phyloP scores from a whole-genome alignment of 2,329 filamentous ascomycete genomes.

The Purpureocillium lavendulum region DNA sequence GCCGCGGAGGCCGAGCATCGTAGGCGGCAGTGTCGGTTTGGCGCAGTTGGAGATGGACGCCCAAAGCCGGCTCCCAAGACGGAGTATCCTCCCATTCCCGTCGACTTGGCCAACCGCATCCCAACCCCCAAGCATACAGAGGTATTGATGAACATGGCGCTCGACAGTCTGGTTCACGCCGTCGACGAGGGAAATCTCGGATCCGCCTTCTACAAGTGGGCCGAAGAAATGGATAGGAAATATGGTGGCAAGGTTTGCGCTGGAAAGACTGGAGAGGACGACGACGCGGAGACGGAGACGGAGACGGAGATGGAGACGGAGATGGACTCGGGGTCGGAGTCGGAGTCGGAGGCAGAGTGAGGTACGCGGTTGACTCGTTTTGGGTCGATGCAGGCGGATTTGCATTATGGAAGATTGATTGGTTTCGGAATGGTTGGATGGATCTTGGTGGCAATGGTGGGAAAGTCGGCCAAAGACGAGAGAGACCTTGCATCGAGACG shows the following conservation, averaged over 20 bases:
- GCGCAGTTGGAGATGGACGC: slow-evolving; percentile 29
- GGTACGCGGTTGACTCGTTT: not conserved
- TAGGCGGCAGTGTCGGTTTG: slow-evolving; percentile 19
- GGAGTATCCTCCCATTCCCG: slow-evolving; percentile 19
- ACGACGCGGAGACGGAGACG: no score
- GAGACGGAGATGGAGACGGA: no score
- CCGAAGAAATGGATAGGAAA: no score
- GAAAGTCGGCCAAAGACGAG: slow-evolving; percentile 1
- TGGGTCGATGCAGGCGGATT: not conserved
- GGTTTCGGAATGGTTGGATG: slow-evolving; percentile 5
- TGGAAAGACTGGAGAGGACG: no score
- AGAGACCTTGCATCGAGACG: slow-evolving; percentile 2
- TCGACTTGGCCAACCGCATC: slow-evolving; percentile 29
- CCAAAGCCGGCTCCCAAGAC: slow-evolving; percentile 12
- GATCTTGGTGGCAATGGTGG: slow-evolving; percentile 2
- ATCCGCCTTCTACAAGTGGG: no score
- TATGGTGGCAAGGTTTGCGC: no score
- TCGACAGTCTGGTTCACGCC: slow-evolving; percentile 18
- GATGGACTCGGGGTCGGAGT: no score
- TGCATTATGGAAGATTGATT: slow-evolving; percentile 1
- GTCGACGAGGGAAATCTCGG: not conserved
- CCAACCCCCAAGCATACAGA: slow-evolving; percentile 27
- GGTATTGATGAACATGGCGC: slow-evolving; percentile 34
- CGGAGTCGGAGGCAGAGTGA: not conserved
- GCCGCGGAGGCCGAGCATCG: slow-evolving; percentile 20